These are phyloP conservation scores for Truncatella angustata DNA, from an alignment of 2,329 filamentous ascomycete genomes.

Conservation along the genomic window DNA sequence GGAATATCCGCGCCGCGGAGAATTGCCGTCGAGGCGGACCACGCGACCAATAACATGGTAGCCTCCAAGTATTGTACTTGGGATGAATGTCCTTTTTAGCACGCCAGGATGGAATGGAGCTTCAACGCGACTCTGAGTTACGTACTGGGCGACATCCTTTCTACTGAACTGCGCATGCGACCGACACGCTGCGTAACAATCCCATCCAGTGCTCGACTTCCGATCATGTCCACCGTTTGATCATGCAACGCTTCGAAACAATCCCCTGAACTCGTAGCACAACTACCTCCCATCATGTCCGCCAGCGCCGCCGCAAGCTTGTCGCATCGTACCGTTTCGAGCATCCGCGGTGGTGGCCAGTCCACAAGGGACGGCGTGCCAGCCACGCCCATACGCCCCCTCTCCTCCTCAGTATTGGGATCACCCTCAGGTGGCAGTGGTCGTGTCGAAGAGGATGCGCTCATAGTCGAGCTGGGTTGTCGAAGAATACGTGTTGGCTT, in stretches of 20 bases:
- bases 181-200: too few relatives aligned
- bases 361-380: slow-evolving; percentile 42
- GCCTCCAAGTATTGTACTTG: too few relatives aligned
- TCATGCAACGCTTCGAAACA: not conserved
- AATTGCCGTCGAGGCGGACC: too few relatives aligned
- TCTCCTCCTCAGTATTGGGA: slow-evolving; percentile 53
- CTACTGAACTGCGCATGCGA: too few relatives aligned
- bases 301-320: slow-evolving; percentile 42
- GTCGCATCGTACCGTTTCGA: slow-evolving; percentile 58
- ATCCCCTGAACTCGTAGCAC: not conserved
- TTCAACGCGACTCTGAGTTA: too few relatives aligned
- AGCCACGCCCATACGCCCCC: slow-evolving; percentile 55
- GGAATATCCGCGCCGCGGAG: too few relatives aligned
- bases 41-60: too few relatives aligned
- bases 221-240: not conserved
- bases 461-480: slow-evolving; percentile 81
- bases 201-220: too few relatives aligned
- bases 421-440: slow-evolving; percentile 60
- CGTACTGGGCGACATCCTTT: slow-evolving; percentile 7
- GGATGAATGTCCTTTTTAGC: too few relatives aligned
- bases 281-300: slow-evolving; percentile 36
- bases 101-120: slow-evolving; percentile 1
- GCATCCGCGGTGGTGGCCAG: slow-evolving; percentile 46
- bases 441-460: slow-evolving; percentile 76
- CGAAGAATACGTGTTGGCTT: slow-evolving; percentile 80